Percentiles rank a stretch among this genome's conserved stretches.
phyloP scores from a whole-genome alignment of 768 basidiomycete genomes.

The Lentinula boryana region DNA sequence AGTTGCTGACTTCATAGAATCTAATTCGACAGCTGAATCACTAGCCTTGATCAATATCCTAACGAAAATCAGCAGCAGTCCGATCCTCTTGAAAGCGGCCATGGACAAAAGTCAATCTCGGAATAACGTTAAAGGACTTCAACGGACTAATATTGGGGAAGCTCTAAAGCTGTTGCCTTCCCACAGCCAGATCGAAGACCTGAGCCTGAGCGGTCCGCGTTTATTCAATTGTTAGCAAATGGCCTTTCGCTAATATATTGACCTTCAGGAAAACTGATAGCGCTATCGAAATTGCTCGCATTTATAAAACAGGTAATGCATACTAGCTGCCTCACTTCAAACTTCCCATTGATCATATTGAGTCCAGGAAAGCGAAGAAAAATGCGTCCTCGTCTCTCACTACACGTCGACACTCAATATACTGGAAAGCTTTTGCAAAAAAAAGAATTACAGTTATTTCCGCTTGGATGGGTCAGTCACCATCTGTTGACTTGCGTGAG shows the following conservation, averaged over 20 bases:
- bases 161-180: constrained; percentile 60
- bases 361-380: constrained; percentile 73
- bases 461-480: constrained; percentile 77
- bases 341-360: constrained; percentile 2
- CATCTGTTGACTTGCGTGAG: background rate
- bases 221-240: background rate
- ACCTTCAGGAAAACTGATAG: constrained; percentile 63
- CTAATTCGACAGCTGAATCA: constrained; percentile 65
- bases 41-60: constrained; percentile 75
- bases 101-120: constrained; percentile 53
- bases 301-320: constrained; percentile 47
- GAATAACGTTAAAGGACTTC: constrained; percentile 30
- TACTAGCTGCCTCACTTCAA: background rate
- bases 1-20: constrained; percentile 58
- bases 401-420: constrained; percentile 93
- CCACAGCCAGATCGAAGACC: constrained; percentile 56
- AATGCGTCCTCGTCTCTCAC: constrained; percentile 95
- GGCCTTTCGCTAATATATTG: constrained; percentile 5
- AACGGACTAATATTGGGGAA: constrained; percentile 47
- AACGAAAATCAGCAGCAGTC: constrained; percentile 91
- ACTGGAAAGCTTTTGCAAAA: constrained; percentile 80
- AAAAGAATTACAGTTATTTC: constrained; percentile 67
- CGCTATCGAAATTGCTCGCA: constrained; percentile 58
- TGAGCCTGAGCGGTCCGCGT: constrained; percentile 72
- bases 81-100: constrained; percentile 78